Evolutionary conservation across 164 flowering plant species (phyloP).

Genomic region (Stephania cephalantha): DNA sequence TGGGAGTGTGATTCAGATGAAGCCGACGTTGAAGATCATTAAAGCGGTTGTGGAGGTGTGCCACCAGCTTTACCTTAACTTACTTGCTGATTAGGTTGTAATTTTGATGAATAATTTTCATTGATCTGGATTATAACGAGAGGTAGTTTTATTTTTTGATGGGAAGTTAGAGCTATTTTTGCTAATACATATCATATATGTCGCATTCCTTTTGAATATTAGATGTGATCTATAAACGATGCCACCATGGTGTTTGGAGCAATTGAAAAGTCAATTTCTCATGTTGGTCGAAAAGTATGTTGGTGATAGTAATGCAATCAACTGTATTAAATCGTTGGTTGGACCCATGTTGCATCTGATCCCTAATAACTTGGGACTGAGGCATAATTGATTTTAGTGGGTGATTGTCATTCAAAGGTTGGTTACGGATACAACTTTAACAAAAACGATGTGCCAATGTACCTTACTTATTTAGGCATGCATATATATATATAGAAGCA

Average conservation of each 20-base stretch:
- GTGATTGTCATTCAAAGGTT: not conserved
- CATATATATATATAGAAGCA: no score
- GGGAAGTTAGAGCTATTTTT: not conserved
- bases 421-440: not conserved
- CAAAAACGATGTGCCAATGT: not conserved
- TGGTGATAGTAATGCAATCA: not conserved
- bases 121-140: no score
- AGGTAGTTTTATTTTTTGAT: not conserved
- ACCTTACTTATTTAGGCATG: not conserved
- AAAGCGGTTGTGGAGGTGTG: constrained; percentile 88
- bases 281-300: not conserved
- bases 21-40: constrained; percentile 73
- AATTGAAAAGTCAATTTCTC: not conserved
- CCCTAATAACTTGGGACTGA: no score
- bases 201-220: not conserved
- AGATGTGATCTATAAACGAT: not conserved
- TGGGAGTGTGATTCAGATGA: constrained; percentile 74
- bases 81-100: not conserved
- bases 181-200: not conserved
- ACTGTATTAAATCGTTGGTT: no score
- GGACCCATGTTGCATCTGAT: no score
- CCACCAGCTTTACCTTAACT: not conserved
- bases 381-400: not conserved
- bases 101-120: not conserved
- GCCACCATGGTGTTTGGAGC: not conserved